phyloP scores from a whole-genome alignment of 768 basidiomycete species.

The Leucosporidium yakuticum region DNA sequence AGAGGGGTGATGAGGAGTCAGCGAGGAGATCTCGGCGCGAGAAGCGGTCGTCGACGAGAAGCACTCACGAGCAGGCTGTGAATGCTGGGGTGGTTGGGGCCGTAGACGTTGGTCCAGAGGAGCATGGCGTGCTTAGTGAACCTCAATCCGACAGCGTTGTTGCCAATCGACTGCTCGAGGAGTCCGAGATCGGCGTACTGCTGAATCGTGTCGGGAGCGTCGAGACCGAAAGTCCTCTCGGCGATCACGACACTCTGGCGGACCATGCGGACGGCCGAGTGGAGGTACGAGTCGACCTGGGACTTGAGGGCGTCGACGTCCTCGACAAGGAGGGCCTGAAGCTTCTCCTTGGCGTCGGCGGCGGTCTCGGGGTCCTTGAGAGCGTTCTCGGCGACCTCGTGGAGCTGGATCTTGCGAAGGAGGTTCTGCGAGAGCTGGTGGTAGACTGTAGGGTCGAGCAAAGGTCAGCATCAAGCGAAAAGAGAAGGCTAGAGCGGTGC shows the following conservation, averaged over 20 bases:
- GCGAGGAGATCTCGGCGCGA: background rate
- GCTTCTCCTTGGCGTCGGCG: conserved; percentile 11
- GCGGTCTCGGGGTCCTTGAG: conserved; percentile 20
- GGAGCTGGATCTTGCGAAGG: conserved; percentile 17
- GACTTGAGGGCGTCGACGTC: conserved; percentile 39
- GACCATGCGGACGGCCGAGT: conserved; percentile 44
- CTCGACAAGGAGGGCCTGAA: conserved; percentile 37
- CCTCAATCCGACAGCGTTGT: conserved; percentile 41
- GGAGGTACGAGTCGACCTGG: conserved; percentile 41
- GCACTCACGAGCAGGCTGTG: conserved; percentile 44
- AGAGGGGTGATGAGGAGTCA: background rate
- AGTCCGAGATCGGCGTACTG: conserved; percentile 48
- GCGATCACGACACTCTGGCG: conserved; percentile 47
- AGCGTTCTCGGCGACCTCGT: conserved; percentile 30
- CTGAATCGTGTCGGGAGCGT: conserved; percentile 44
- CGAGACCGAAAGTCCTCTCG: conserved; percentile 46
- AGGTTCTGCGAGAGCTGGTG: conserved; percentile 41
- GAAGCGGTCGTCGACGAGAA: background rate
- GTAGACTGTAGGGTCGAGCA: conserved; percentile 32
- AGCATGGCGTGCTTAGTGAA: conserved; percentile 45
- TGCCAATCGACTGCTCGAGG: conserved; percentile 46
- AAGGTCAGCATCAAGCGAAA: background rate
- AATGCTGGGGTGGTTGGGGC: conserved; percentile 45
- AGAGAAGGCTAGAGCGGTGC: background rate
- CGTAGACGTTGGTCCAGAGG: conserved; percentile 46